These are phyloP conservation scores for Hirsutella thompsonii DNA, from an alignment of 2,329 filamentous ascomycete genomes.

Conservation along the genomic window DNA sequence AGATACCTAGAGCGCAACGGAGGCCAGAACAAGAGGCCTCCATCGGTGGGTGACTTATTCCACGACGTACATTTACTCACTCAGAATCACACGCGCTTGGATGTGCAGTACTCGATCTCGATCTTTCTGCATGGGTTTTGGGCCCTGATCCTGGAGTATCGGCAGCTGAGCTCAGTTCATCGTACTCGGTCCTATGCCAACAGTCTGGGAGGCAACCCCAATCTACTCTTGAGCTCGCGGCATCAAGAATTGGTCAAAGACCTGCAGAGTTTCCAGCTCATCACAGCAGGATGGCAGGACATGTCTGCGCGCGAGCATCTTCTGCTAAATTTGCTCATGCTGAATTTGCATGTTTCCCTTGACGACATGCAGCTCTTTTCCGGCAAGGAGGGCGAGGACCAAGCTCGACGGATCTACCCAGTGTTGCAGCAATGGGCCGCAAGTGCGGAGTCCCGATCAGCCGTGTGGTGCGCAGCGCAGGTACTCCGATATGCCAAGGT, in stretches of 20 bases:
- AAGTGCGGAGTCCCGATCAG: constrained; percentile 40
- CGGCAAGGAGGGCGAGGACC: constrained; percentile 53
- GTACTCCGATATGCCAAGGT: constrained; percentile 45
- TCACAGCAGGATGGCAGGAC: constrained; percentile 28
- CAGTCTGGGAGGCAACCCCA: constrained; percentile 23
- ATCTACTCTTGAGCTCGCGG: constrained; percentile 36
- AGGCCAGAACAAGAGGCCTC: constrained; percentile 26
- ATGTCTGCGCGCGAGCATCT: constrained; percentile 32
- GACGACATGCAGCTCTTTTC: constrained; percentile 56
- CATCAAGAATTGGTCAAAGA: constrained; percentile 50
- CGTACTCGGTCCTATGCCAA: constrained; percentile 33
- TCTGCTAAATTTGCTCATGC: constrained; percentile 40
- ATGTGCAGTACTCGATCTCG: constrained; percentile 41
- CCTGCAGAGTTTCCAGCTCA: constrained; percentile 33
- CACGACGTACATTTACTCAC: constrained; percentile 41
- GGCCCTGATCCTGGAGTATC: constrained; percentile 53
- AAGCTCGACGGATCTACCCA: constrained; percentile 46
- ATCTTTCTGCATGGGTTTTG: constrained; percentile 55
- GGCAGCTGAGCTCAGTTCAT: constrained; percentile 41
- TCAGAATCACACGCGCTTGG: constrained; percentile 35
- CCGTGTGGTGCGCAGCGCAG: constrained; percentile 57
- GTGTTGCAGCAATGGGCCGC: constrained; percentile 45
- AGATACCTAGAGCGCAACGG: constrained; percentile 34
- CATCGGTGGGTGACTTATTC: constrained; percentile 42
- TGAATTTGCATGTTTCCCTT: constrained; percentile 52